A percentile compares a stretch with the other conserved stretches of the same genome.
Conservation (phyloP, 2,329 filamentous ascomycete genomes). For the Hirsutella thompsonii region DNA sequence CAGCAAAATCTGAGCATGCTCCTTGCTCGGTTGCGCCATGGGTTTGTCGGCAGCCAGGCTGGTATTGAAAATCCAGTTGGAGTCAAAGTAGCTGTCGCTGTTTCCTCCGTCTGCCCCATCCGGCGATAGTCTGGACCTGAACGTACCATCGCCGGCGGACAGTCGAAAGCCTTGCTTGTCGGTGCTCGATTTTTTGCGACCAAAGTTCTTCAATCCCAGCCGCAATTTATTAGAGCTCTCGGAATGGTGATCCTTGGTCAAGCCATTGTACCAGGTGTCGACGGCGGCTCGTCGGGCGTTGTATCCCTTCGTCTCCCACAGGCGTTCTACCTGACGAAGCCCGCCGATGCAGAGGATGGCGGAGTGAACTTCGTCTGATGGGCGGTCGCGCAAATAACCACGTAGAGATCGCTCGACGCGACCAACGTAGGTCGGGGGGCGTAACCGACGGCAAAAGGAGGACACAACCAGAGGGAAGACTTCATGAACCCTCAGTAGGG, state of each 20-base stretch:
- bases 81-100: slow-evolving; percentile 14
- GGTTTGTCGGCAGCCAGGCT: slow-evolving; percentile 49
- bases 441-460: slow-evolving; percentile 48
- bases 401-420: slow-evolving; percentile 48
- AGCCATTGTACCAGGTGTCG: slow-evolving; percentile 43
- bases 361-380: slow-evolving; percentile 48
- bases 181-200: slow-evolving; percentile 42
- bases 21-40: slow-evolving; percentile 40
- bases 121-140: slow-evolving; percentile 13
- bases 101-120: slow-evolving; percentile 17
- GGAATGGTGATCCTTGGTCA: slow-evolving; percentile 28
- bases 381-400: slow-evolving; percentile 50
- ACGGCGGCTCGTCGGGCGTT: slow-evolving; percentile 45
- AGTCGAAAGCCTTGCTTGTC: slow-evolving; percentile 10
- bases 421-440: slow-evolving; percentile 52
- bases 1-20: slow-evolving; percentile 37
- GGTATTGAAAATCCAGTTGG: slow-evolving; percentile 40
- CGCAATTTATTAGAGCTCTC: slow-evolving; percentile 35
- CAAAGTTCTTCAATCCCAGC: slow-evolving; percentile 37
- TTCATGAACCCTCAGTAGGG: slow-evolving; percentile 49
- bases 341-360: slow-evolving; percentile 48
- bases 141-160: slow-evolving; percentile 12
- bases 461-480: slow-evolving; percentile 52
- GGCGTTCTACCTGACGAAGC: slow-evolving; percentile 46
- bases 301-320: slow-evolving; percentile 57